phyloP scores from a whole-genome alignment of 306 rosid species.

The Quillaja saponaria region DNA sequence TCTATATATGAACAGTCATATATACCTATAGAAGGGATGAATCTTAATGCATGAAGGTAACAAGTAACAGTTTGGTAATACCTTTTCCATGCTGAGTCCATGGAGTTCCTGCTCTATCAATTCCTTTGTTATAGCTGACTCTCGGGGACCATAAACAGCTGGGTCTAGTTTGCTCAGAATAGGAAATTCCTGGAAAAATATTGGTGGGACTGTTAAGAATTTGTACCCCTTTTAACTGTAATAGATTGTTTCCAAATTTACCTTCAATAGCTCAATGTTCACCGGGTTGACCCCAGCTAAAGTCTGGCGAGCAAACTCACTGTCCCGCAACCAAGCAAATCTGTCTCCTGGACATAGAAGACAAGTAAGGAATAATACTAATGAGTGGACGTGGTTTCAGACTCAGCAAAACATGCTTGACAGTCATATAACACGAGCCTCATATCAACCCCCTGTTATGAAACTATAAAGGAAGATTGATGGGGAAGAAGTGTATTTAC shows the following conservation, averaged over 20 bases:
- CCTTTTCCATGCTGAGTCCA: constrained; percentile 79
- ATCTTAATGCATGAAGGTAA: not conserved
- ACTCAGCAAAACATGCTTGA: constrained; percentile 11
- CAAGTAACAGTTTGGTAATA: constrained; percentile 21
- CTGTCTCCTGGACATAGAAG: constrained; percentile 57
- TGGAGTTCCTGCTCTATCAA: constrained; percentile 72
- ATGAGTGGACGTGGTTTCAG: constrained; percentile 9
- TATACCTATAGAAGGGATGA: too few species aligned
- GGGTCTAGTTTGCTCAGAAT: constrained; percentile 79
- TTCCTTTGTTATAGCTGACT: constrained; percentile 77
- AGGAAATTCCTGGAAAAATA: constrained; percentile 75
- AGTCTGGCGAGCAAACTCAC: constrained; percentile 89
- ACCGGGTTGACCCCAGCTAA: constrained; percentile 95
- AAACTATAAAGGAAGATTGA: constrained; percentile 5
- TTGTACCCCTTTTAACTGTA: not conserved
- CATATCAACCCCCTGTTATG: not conserved
- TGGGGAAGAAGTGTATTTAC: constrained; percentile 36
- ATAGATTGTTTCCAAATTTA: constrained; percentile 34
- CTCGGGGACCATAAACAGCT: constrained; percentile 67
- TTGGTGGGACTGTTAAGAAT: too few species aligned
- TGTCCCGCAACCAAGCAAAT: constrained; percentile 86
- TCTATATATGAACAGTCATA: not conserved
- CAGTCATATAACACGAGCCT: not conserved
- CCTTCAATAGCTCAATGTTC: constrained; percentile 83
- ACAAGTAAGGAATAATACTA: constrained; percentile 4